Evolutionary conservation across 1,284 basidiomycete genomes (phyloP), one percentile per base, ranked within the genome.

Genomic region (Trichosporon ovoides): DNA sequence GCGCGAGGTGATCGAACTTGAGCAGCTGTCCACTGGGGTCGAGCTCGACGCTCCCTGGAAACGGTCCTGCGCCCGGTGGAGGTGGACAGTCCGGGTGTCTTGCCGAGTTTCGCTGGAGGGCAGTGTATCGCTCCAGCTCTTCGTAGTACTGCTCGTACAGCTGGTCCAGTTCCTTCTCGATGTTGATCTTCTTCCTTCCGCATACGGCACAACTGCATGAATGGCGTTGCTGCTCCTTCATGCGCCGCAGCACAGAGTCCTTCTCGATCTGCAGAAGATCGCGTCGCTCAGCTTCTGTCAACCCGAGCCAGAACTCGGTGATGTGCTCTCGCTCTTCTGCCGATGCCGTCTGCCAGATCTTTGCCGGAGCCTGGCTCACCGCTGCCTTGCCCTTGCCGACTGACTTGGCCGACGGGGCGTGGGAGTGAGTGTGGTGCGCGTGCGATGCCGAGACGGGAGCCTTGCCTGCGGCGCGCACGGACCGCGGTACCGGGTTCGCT

Each of bases 101-200:
- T 67, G 85, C 86, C 69, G 88, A 87, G 79, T 91, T 92, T 78
- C 87, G 89, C 83, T 97, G 91, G 80, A 94, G 90, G 79, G 91
- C 88, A 78, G 93, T 94, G 83, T 98, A 98, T 81, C 89, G 87
- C 83, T 97, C 91, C 80, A 98, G 87, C 83, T 98, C 94, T 78
- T 96, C 91, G 84, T 98, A 98, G 76, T 98, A 98, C 81, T 92
- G 91, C 83, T 96, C 92, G 83, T 98, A 98, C 79, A 98, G 87
- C 81, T 93, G 90, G 82, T 97, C 91, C 77, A 98, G 87, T 83
- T 98, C 95, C 81, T 92, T 90, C 83, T 98, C 96, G 80, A 98
- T 98, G 69, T 94, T 93, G 80, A 88, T 90, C 87, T 92, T 87
- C 83, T 98, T 98, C 72, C 95, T 82, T 38, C 92, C 91, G 78